Conservation (phyloP, 805 yeast species). For the Wickerhamomyces canadensis region DNA sequence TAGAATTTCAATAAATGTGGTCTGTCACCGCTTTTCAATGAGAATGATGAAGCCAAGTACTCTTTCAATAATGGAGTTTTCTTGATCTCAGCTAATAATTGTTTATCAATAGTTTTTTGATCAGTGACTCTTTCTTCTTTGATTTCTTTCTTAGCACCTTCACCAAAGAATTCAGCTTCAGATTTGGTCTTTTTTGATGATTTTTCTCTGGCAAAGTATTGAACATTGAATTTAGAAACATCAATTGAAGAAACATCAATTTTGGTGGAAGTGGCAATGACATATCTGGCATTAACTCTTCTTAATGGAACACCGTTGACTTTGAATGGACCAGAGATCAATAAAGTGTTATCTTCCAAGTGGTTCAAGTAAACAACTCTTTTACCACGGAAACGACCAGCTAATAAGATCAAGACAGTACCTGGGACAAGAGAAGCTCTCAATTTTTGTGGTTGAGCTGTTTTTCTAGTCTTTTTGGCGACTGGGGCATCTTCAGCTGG, state of each 20-base stretch:
- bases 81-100: slow-evolving; percentile 89
- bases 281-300: slow-evolving; percentile 98
- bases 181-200: slow-evolving; percentile 74
- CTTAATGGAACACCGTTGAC: slow-evolving; percentile 99
- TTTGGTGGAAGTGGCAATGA: slow-evolving; percentile 96
- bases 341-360: slow-evolving; percentile 95
- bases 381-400: slow-evolving; percentile 99
- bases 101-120: slow-evolving; percentile 93
- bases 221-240: slow-evolving; percentile 86
- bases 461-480: slow-evolving; percentile 85
- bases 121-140: slow-evolving; percentile 93
- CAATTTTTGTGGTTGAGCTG: slow-evolving; percentile 88
- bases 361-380: slow-evolving; percentile 97
- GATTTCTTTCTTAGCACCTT: slow-evolving; percentile 76
- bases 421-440: slow-evolving; percentile 97
- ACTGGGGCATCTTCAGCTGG: slow-evolving; percentile 87
- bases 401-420: slow-evolving; percentile 92
- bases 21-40: slow-evolving; percentile 96
- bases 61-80: slow-evolving; percentile 95
- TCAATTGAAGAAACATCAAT: slow-evolving; percentile 75
- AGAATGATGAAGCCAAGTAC: slow-evolving; percentile 92
- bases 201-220: slow-evolving; percentile 96
- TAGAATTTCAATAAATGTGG: slow-evolving; percentile 98
- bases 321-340: slow-evolving; percentile 99
- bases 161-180: slow-evolving; percentile 89